Conservation (phyloP, 2,329 filamentous ascomycete genomes). For the Fusarium palustre region DNA sequence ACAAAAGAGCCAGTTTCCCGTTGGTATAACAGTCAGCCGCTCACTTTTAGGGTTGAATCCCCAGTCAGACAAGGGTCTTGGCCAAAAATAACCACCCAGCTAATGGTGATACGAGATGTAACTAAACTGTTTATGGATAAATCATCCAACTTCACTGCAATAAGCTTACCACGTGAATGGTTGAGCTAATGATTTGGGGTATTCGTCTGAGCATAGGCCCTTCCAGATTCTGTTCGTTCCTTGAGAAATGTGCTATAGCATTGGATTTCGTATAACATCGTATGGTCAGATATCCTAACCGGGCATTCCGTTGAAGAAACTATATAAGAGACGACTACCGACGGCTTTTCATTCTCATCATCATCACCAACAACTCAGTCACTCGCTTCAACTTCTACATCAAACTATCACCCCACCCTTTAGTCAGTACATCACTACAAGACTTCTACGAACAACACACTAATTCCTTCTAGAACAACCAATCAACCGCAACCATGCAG, state of each 20-base stretch:
- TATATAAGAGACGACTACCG: slow-evolving; percentile 1
- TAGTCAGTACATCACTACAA: background rate
- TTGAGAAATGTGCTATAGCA: background rate
- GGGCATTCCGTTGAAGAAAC: background rate
- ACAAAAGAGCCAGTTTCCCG: background rate
- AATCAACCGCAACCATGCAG: slow-evolving; percentile 54
- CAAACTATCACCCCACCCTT: background rate
- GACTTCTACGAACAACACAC: background rate
- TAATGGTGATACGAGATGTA: slow-evolving; percentile 10
- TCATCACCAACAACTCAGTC: slow-evolving; percentile 29
- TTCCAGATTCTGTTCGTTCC: slow-evolving; percentile 7
- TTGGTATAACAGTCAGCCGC: background rate
- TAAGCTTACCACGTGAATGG: slow-evolving; percentile 5
- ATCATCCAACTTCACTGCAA: background rate
- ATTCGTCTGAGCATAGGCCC: background rate
- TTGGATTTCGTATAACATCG: slow-evolving; percentile 5
- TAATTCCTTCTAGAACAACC: background rate
- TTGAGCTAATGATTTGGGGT: background rate
- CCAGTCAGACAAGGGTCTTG: background rate
- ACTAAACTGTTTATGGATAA: background rate
- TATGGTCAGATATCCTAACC: background rate
- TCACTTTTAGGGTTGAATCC: background rate
- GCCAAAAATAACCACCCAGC: slow-evolving; percentile 8
- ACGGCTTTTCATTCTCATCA: background rate
- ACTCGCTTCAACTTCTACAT: background rate